Conservation (phyloP, 164 flowering plant genomes). For the Houttuynia cordata region DNA sequence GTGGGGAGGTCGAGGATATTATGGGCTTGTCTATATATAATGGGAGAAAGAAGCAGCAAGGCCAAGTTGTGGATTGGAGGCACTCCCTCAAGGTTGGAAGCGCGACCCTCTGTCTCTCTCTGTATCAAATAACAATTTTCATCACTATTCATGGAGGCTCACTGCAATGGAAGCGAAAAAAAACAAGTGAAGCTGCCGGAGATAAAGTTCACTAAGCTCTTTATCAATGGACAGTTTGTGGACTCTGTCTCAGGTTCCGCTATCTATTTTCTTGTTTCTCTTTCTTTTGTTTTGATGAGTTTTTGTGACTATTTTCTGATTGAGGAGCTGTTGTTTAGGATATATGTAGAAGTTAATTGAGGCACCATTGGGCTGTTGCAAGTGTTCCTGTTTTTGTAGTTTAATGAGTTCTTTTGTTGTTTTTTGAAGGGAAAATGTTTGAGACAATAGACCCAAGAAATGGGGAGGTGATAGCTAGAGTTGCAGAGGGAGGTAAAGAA, state of each 20-base stretch:
- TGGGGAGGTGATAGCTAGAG: constrained; percentile 41
- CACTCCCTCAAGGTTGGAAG: too few species aligned
- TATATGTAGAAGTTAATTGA: too few species aligned
- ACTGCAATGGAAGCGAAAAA: constrained; percentile 7
- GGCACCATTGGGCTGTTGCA: too few species aligned
- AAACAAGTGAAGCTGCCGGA: constrained; percentile 13
- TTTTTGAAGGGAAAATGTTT: constrained; percentile 47
- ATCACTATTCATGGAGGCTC: constrained; percentile 4
- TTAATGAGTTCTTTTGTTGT: too few species aligned
- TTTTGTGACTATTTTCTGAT: background rate
- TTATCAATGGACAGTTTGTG: constrained; percentile 70
- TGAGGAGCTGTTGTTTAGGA: too few species aligned
- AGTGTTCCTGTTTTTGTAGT: too few species aligned
- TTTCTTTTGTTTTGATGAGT: background rate
- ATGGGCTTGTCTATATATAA: too few species aligned
- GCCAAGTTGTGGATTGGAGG: too few species aligned
- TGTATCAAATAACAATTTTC: background rate
- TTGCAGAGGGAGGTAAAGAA: constrained; percentile 62
- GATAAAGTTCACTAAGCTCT: constrained; percentile 58
- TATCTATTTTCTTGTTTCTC: background rate
- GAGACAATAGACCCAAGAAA: constrained; percentile 74
- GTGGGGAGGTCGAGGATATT: too few species aligned
- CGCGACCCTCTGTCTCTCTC: background rate
- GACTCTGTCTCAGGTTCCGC: constrained; percentile 50
- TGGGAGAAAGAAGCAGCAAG: too few species aligned